Conservation (phyloP, 192 early-diverging fungal genomes). For the Coemansia sp. region DNA sequence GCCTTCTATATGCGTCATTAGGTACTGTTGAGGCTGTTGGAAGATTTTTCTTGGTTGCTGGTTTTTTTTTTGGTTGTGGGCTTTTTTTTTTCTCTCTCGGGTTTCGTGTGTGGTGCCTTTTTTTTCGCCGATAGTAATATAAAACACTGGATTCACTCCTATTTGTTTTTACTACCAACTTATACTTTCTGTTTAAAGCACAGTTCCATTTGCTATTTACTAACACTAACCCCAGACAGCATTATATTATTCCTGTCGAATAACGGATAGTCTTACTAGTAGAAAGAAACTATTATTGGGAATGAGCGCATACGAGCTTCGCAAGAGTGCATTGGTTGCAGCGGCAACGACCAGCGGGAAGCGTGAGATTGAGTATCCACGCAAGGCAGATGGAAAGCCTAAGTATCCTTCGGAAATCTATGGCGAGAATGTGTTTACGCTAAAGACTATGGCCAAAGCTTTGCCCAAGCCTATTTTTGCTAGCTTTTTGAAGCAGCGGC, state of each 20-base stretch:
- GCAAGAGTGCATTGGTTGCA: constrained; percentile 62
- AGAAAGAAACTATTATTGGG: background rate
- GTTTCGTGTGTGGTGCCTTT: background rate
- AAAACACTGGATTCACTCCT: background rate
- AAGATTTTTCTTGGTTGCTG: background rate
- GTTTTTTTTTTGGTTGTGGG: background rate
- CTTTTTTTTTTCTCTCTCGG: no score
- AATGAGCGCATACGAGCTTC: constrained; percentile 54
- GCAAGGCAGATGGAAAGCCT: constrained; percentile 65
- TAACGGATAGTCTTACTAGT: background rate
- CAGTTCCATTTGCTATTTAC: background rate
- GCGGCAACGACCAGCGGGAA: constrained; percentile 60
- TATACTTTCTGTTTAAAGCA: background rate
- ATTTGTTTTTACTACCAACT: background rate
- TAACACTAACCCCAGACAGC: background rate
- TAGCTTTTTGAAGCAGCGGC: constrained; percentile 89
- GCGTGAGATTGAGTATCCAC: constrained; percentile 79
- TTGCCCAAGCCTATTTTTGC: constrained; percentile 96
- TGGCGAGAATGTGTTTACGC: constrained; percentile 91
- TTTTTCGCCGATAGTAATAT: background rate
- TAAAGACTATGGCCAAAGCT: constrained; percentile 82
- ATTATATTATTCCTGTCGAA: no score
- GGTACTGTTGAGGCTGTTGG: background rate
- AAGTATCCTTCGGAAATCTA: constrained; percentile 87
- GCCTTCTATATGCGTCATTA: background rate